Base-by-base conservation (phyloP, 345 rosid genomes). In the Brassica incana region DNA sequence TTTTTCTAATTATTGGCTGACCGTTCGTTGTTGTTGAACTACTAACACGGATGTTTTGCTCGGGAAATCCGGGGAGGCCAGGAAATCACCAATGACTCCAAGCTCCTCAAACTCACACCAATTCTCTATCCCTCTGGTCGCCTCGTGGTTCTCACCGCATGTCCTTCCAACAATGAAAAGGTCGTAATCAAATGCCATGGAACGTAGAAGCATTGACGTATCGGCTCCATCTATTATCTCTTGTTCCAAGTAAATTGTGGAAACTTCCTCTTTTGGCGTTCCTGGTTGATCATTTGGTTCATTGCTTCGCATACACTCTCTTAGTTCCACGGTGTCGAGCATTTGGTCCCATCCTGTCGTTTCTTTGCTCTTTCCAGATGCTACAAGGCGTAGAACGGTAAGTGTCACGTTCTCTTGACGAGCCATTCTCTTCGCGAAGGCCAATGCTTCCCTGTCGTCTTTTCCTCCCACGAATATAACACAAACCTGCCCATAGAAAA, bases 41-140 rank as follows among this genome's bases (percentile, higher is more conserved):
- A 82, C 58, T 70, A 82, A 78, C 15, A 82, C 82, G 5, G 85
- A 78, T 0, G 82, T 75, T 65, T 74, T 78, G 70, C 85, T 74
- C 1, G 75, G 79, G 8, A 79, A 72, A 78, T 90, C 92, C 0
- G 77, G 72, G 0, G 92, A 86, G 11, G 91, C 87, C 71, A 89
- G 80, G 48, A 86, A 63, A 75, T 90, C 95, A 14, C 92, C 90
- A 9, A 90, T 45, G 15, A 82, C 16, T 9, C 95, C 95, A 33
- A 90, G 84, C 79, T 90, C 92, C 0, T 89, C 89, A 52, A 87
- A 79, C 69, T 90, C 95, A 18, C 79, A 86, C 95, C 92, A 90
- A 61, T 75, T 66, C n/a, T 84, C 78, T n/a, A 90, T 69, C 77
- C 75, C 29, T 76, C 52, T 32, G 70, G 87, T 7, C 71, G 84